Conservation (phyloP, 768 basidiomycete species). For the Trametes meyenii region DNA sequence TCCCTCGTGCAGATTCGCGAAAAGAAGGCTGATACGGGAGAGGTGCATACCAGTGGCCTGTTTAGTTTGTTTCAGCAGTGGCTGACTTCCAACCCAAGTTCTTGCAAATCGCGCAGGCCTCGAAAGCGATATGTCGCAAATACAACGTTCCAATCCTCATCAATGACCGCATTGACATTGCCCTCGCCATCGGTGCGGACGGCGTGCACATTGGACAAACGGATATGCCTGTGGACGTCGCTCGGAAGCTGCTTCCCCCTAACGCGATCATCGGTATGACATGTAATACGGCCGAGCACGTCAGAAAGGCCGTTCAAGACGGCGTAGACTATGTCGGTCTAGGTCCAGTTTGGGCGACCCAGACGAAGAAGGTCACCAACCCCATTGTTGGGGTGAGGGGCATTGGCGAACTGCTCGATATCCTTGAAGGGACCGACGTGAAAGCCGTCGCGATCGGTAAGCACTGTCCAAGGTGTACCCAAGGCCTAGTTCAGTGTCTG, state of each 20-base stretch:
- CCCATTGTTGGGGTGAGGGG: slow-evolving; percentile 73
- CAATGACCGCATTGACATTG: slow-evolving; percentile 88
- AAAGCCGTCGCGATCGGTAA: slow-evolving; percentile 86
- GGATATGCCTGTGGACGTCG: slow-evolving; percentile 74
- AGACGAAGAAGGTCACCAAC: slow-evolving; percentile 72
- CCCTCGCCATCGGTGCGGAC: slow-evolving; percentile 70
- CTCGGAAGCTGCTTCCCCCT: slow-evolving; percentile 66
- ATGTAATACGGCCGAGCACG: slow-evolving; percentile 69
- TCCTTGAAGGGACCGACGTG: slow-evolving; percentile 62
- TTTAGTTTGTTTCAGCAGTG: background rate
- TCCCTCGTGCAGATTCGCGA: slow-evolving; percentile 90
- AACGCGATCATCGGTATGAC: slow-evolving; percentile 80
- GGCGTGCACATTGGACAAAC: slow-evolving; percentile 91
- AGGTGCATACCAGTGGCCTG: slow-evolving; percentile 50
- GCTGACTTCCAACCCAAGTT: slow-evolving; percentile 51
- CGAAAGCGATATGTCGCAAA: slow-evolving; percentile 71
- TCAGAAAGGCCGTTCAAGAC: slow-evolving; percentile 58
- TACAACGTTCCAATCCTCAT: slow-evolving; percentile 85
- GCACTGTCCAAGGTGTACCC: slow-evolving; percentile 20
- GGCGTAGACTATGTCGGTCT: slow-evolving; percentile 88
- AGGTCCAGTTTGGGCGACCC: slow-evolving; percentile 81
- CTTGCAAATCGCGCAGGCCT: slow-evolving; percentile 67
- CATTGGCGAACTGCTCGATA: slow-evolving; percentile 65
- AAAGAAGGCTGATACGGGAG: slow-evolving; percentile 78
- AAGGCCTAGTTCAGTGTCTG: background rate